These are phyloP conservation scores for Hirsutella minnesotensis DNA, from an alignment of 2,329 filamentous ascomycete genomes.

Conservation along the genomic window DNA sequence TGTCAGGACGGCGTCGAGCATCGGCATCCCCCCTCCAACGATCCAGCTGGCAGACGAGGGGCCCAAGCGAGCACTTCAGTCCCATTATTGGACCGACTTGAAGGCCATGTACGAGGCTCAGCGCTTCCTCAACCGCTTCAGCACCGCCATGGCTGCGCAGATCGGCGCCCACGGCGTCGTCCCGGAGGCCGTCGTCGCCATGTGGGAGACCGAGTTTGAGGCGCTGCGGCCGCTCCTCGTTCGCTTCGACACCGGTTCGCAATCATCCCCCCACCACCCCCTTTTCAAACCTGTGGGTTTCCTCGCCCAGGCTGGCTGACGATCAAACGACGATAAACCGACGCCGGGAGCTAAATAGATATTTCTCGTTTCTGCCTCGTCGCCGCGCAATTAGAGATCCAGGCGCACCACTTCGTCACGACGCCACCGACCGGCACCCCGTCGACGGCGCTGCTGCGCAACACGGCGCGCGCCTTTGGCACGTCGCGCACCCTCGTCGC, in stretches of 20 bases:
- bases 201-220: constrained; percentile 41
- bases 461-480: constrained; percentile 33
- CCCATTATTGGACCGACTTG: constrained; percentile 31
- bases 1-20: constrained; percentile 27
- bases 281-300: background rate
- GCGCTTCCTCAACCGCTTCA: constrained; percentile 36
- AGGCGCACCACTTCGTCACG: constrained; percentile 36
- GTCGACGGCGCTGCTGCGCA: constrained; percentile 26
- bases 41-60: constrained; percentile 36
- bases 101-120: constrained; percentile 32
- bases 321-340: background rate
- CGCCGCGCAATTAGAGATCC: constrained; percentile 38
- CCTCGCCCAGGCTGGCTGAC: background rate
- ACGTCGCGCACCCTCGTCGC: constrained; percentile 35
- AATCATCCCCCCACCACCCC: background rate
- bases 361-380: constrained; percentile 36
- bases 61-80: constrained; percentile 25
- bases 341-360: constrained; percentile 22
- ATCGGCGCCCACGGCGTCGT: constrained; percentile 34
- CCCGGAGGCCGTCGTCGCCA: constrained; percentile 31
- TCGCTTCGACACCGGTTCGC: constrained; percentile 32
- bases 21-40: constrained; percentile 36
- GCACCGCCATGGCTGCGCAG: constrained; percentile 33
- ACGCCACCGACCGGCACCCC: constrained; percentile 19
- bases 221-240: constrained; percentile 33